Base-by-base conservation (phyloP, 495 filamentous ascomycete genomes). In the Daldinia vernicosa region DNA sequence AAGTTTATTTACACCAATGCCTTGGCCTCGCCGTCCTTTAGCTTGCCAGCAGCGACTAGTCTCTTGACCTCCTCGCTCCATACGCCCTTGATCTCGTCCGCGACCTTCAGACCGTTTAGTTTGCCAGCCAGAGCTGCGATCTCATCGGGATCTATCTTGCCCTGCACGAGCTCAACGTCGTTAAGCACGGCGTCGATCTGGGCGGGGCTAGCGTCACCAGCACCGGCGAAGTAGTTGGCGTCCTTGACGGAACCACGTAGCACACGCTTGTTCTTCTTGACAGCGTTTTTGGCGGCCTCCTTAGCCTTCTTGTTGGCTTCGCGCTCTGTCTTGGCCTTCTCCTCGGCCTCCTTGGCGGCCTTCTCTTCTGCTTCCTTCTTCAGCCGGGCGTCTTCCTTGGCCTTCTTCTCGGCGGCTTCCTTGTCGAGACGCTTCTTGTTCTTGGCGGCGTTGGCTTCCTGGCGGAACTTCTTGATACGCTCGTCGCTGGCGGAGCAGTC, bases 261-360 rank as follows among this genome's bases (percentile, higher is more conserved):
- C 35, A 98, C 92, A 84, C 95, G 91, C 84, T 97, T 97, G 85
- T 99, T 98, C 91, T 98, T 98, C 92, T 99, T 99, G 71, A 94
- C 89, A 4, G 96, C 95, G 78, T 92, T 97, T 89, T 99, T 99
- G 69, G 93, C 94, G 33, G 95, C 95, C 80, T 99, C 95, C 83
- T 97, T 97, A 50, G 92, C 91, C 87, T 99, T 98, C 89, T 98
- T 98, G 80, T 87, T 88, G 74, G 93, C 88, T 66, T 90, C 93
- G 63, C 89, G 89, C 57, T 93, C 89, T 17, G 86, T 86, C 84
- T 95, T 96, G 53, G 92, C 94, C 39, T 89, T 86, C 72, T 91
- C 94, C 80, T 96, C 96, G 27, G 91, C 91, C 64, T 93, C 92
- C 81, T 91, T 92, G 77, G 89, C 86, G 62, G 87, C 83, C 76